Percentiles rank a stretch among this genome's conserved stretches.
These are phyloP conservation scores for Alternaria metachromatica DNA, from an alignment of 2,329 filamentous ascomycete species.

Conservation along the genomic window DNA sequence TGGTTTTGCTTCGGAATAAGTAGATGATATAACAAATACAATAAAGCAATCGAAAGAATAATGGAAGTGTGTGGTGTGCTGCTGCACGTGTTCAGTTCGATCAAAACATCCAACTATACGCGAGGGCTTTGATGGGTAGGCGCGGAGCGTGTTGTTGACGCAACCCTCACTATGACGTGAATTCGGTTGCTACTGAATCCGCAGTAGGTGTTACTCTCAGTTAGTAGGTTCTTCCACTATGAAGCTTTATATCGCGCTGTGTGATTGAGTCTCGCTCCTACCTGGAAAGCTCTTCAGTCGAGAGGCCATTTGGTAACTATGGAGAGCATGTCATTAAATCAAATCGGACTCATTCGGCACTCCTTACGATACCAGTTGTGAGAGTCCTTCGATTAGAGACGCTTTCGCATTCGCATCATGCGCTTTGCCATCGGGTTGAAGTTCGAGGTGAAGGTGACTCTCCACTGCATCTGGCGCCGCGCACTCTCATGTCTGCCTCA, in stretches of 20 bases:
- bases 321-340: not conserved
- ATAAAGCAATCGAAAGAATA: not conserved
- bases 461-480: not conserved
- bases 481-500: not conserved
- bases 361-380: not conserved
- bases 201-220: not conserved
- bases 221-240: not conserved
- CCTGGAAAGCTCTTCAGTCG: not conserved
- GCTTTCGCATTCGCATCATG: not conserved
- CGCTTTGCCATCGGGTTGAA: not conserved
- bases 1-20: not conserved
- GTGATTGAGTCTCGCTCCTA: not conserved
- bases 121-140: not conserved
- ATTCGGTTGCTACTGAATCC: not conserved
- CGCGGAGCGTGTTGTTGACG: not conserved
- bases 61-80: not conserved
- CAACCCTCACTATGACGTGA: no score
- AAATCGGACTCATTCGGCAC: not conserved
- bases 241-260: not conserved
- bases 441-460: not conserved
- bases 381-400: not conserved
- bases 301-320: not conserved
- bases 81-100: not conserved
- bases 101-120: not conserved
- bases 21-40: not conserved